A percentile compares a stretch with the other conserved stretches of the same genome.
Evolutionary conservation across 1,139 yeast species (phyloP).

Genomic region (Pichia sp.): DNA sequence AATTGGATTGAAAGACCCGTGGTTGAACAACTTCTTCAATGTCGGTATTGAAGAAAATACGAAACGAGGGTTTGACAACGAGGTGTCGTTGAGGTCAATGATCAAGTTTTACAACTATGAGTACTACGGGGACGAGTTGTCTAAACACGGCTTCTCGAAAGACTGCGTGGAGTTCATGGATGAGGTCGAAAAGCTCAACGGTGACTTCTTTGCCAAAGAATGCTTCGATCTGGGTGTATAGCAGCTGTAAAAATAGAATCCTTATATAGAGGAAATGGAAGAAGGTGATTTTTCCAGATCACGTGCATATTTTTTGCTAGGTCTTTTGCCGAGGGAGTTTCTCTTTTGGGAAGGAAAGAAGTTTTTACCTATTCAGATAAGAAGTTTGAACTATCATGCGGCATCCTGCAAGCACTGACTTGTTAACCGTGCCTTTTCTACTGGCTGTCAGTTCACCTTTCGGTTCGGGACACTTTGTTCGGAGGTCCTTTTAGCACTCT

Average conservation of each 20-base stretch:
- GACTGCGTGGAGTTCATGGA: constrained; percentile 16
- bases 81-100: constrained; percentile 75
- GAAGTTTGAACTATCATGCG: too few species aligned
- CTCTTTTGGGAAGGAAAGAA: constrained; percentile 1
- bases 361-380: background rate
- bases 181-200: constrained; percentile 14
- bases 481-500: background rate
- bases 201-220: constrained; percentile 18
- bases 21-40: constrained; percentile 66
- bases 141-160: constrained; percentile 21
- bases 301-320: background rate
- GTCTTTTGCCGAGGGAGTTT: constrained; percentile 6
- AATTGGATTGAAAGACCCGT: constrained; percentile 70
- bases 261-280: background rate
- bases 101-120: constrained; percentile 72
- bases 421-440: too few species aligned
- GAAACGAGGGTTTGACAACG: constrained; percentile 80
- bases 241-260: background rate
- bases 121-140: constrained; percentile 51
- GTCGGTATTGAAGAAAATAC: constrained; percentile 56
- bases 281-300: background rate
- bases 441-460: background rate
- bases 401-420: too few species aligned
- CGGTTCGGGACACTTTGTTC: background rate
- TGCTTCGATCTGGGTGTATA: constrained; percentile 6